Percentiles rank a stretch among this genome's conserved stretches.
These are phyloP conservation scores for Moesziomyces sp. DNA, from an alignment of 1,284 basidiomycete species.

Conservation along the genomic window DNA sequence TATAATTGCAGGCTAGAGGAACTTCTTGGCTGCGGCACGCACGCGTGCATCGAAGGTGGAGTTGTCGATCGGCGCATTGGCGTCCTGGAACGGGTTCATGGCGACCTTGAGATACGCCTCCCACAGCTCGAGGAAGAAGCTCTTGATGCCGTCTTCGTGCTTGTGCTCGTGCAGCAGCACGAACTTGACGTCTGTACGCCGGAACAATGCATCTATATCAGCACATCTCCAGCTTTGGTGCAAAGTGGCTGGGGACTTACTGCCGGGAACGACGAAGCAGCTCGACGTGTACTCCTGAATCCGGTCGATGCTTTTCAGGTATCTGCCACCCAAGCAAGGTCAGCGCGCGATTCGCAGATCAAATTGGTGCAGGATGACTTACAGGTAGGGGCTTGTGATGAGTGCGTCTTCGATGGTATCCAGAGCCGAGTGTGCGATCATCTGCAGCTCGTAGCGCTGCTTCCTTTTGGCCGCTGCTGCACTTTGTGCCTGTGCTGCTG, in stretches of 20 bases:
- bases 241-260: constrained; percentile 34
- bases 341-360: not conserved
- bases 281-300: constrained; percentile 64
- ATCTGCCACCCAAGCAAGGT: constrained; percentile 23
- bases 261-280: constrained; percentile 58
- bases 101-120: constrained; percentile 61
- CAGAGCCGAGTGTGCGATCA: constrained; percentile 65
- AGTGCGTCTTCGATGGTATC: constrained; percentile 63
- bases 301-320: constrained; percentile 61
- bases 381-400: constrained; percentile 53
- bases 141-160: constrained; percentile 65
- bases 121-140: constrained; percentile 66
- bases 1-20: constrained; percentile 40
- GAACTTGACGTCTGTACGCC: constrained; percentile 60
- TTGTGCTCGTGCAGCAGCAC: constrained; percentile 65
- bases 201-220: not conserved
- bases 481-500: not conserved
- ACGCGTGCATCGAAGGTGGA: constrained; percentile 56
- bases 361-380: constrained; percentile 9
- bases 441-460: constrained; percentile 59
- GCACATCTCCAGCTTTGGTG: not conserved
- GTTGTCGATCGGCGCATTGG: constrained; percentile 55
- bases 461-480: constrained; percentile 11
- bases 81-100: constrained; percentile 64
- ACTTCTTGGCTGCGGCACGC: constrained; percentile 57